Base-by-base conservation (phyloP, 768 basidiomycete species). In the Amanita pseudoporphyria region DNA sequence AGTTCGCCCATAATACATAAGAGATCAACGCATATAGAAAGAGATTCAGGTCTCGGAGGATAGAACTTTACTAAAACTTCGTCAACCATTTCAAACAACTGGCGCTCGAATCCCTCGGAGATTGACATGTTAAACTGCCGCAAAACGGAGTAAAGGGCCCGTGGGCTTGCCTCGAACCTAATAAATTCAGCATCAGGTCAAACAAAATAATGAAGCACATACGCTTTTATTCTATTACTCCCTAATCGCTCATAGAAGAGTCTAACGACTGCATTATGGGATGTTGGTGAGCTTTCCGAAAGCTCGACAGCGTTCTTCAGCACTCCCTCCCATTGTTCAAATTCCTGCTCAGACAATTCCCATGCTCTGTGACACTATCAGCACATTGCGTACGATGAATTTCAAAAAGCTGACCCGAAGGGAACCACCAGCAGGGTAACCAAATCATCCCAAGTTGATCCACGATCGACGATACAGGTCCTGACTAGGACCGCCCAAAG, bases 401-500 rank as follows among this genome's bases (percentile, higher is more conserved):
- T 46, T 18, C 31, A 26, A 18, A 41, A 35, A 13, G 55, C 64
- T 52, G 45, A 81, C 81, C 70, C 63, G 41, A 78, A 58, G 1
- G 81, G 76, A 45, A 76, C 64, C 0, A 61, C 57, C 16, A 83
- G 66, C 49, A 81, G 68, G 18, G 65, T 62, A 1, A 73, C 56
- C 0, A 76, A 50, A 42, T 71, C 69, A 47, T 64, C 59, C 75
- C 73, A 77, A 38, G 56, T 54, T 14, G 60, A 56, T 12, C 56
- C 53, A 14, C 42, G 56, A 9, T 62, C 59, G 5, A 55, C 52
- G 16, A 57, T 58, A 30, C 65, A 63, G 2, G 59, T 62, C 45
- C 58, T 62, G 3, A 73, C 75, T 18, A 76, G 50, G 35, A 72
- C 56, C 3, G 51, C 57, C 82, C 82, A 83, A 18, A 81, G 58